These are phyloP conservation scores for Hericium erinaceus DNA, from an alignment of 768 basidiomycete genomes.

Conservation along the genomic window DNA sequence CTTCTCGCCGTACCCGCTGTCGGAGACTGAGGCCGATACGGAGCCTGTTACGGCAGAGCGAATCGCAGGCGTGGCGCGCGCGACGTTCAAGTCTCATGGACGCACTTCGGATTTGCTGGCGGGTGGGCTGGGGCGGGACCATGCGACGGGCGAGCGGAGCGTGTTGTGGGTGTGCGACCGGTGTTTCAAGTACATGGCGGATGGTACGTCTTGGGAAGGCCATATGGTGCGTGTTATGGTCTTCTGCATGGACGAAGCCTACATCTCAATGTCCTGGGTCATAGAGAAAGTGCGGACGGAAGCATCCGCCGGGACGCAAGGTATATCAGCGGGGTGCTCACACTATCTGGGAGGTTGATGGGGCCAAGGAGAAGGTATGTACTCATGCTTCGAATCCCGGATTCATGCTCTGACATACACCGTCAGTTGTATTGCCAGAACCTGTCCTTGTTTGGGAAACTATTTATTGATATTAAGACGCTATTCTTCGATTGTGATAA, in stretches of 20 bases:
- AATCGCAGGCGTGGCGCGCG: slow-evolving; percentile 40
- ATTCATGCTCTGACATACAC: neutral
- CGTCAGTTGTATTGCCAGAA: slow-evolving; percentile 91
- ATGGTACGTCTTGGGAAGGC: slow-evolving; percentile 60
- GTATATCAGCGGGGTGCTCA: slow-evolving; percentile 88
- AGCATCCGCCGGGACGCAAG: slow-evolving; percentile 76
- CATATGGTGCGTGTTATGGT: slow-evolving; percentile 43
- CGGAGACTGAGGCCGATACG: slow-evolving; percentile 58
- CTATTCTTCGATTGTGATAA: slow-evolving; percentile 86
- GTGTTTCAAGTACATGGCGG: slow-evolving; percentile 96
- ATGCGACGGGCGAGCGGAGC: slow-evolving; percentile 36
- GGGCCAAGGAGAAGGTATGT: slow-evolving; percentile 70
- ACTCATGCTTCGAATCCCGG: neutral
- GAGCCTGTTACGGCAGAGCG: slow-evolving; percentile 8
- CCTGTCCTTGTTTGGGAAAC: slow-evolving; percentile 88
- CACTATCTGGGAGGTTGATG: slow-evolving; percentile 95
- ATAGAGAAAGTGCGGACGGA: slow-evolving; percentile 59
- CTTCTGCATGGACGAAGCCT: neutral
- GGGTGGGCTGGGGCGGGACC: slow-evolving; percentile 46
- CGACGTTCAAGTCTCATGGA: slow-evolving; percentile 51
- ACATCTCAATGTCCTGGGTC: neutral
- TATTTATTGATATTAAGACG: slow-evolving; percentile 99
- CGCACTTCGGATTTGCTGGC: slow-evolving; percentile 68
- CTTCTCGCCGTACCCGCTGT: slow-evolving; percentile 84
- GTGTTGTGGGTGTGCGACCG: slow-evolving; percentile 79